A percentile compares a stretch with the other conserved stretches of the same genome.
Conservation (phyloP, 1,284 basidiomycete species). For the Ceratobasidium sp. region DNA sequence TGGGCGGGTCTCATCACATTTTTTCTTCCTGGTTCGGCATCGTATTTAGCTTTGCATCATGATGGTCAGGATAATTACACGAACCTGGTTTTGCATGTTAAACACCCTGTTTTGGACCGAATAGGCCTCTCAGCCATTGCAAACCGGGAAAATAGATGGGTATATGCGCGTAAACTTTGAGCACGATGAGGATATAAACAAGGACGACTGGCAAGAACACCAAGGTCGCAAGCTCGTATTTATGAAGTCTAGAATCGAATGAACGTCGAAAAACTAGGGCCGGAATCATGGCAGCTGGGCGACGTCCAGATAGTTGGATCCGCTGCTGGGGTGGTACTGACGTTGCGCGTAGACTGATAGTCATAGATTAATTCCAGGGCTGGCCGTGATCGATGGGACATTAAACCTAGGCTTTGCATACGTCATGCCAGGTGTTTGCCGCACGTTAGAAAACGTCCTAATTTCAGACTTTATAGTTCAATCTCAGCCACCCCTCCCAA, state of each 20-base stretch:
- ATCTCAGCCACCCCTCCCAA: neutral
- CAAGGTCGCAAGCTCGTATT: neutral
- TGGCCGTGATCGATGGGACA: neutral
- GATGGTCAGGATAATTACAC: neutral
- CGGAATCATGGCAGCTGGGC: neutral
- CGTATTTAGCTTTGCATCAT: neutral
- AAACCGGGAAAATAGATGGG: neutral
- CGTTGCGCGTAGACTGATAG: neutral
- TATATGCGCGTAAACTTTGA: slow-evolving; percentile 1
- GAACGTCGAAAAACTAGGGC: neutral
- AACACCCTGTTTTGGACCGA: slow-evolving; percentile 34
- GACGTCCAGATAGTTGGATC: neutral
- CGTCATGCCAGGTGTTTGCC: neutral
- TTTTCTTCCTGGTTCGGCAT: slow-evolving; percentile 7
- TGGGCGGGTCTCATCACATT: slow-evolving; percentile 21
- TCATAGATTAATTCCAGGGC: neutral
- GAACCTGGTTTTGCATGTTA: slow-evolving; percentile 36
- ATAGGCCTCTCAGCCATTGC: slow-evolving; percentile 17
- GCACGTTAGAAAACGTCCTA: neutral
- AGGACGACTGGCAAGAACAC: neutral
- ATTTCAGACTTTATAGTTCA: neutral
- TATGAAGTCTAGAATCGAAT: neutral
- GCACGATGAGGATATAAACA: neutral
- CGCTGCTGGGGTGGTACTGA: neutral
- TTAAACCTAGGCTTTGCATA: neutral